Base-by-base conservation (phyloP, 371 early-diverging fungal species). In the Massospora cicadina region DNA sequence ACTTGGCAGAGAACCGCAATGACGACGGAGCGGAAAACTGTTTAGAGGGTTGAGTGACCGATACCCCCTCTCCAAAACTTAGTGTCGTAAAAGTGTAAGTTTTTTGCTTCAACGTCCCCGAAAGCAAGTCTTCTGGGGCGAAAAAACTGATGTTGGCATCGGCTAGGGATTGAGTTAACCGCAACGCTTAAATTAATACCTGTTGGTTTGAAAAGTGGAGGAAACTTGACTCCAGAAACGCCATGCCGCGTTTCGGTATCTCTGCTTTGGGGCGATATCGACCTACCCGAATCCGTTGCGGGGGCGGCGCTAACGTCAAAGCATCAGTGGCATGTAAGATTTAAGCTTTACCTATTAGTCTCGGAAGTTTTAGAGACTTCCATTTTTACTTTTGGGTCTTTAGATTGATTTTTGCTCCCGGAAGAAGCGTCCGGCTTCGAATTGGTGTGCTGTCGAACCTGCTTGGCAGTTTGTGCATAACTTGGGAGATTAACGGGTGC, bases 401-500 rank as follows among this genome's bases (percentile, higher is more conserved):
- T 57, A 26, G 57, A 2, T 10, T 25, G 25, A 26, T 3, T 21
- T 57, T 57, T 57, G 21, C 26, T 57, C 23, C 26, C 57, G 5
- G 21, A 57, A 21, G 57, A 26, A 27, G 28, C 21, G 57, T 25
- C 23, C 10, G 57, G 57, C 28, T 57, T n/a, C 10, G 57, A 57
- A 57, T 10, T 57, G 21, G 57, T 10, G 54, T 54, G 13, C 12
- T 25, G 23, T 12, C 23, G 23, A 27, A 57, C 28, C 26, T 57
- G 57, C 57, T 57, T 57, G 12, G 57, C 57, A 57, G 57, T 57
- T 27, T 57, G 57, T 25, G 57, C 57, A 57, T 57, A 57, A 57
- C 57, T 57, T 5, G 57, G 57, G 28, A 57, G 23, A 27, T 27
- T 27, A 10, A 12, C 57, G 28, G 57, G 57, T 5, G 23, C 25